Base-by-base conservation (phyloP, 2,329 filamentous ascomycete genomes). In the Claviceps citrina region DNA sequence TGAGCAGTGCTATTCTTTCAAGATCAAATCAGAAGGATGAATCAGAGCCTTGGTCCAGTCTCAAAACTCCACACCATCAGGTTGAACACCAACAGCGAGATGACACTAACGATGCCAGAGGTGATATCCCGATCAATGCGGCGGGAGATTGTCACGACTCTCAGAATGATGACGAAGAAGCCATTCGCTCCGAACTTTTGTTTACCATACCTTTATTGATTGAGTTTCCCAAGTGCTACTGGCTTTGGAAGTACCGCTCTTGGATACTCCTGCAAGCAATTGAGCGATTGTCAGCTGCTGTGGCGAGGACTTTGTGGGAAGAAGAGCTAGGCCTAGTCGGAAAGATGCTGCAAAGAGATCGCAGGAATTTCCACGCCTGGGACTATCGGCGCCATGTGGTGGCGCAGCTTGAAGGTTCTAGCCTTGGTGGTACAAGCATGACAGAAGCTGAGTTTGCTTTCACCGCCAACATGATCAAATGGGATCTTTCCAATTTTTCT, bases 331-430 rank as follows among this genome's bases (percentile, higher is more conserved):
- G 67, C 0, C 66, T 96, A 7, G 83, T 85, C 16, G 73, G 76
- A 44, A 93, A 93, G 62, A 94, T 98, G 87, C 69, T 98, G 34
- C 73, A 68, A 43, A 75, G 79, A 39, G 91, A 98, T 59, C 80
- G 73, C 46, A 76, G 91, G 38, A 98, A 98, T 56, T 98, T 95
- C 55, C 91, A 96, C 56, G 91, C 89, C 25, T 98, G 91, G 91
- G 79, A 81, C 32, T 98, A 98, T 58, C 71, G 91, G 39, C 76
- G 86, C 35, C 73, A 76, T 40, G 78, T 95, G 5, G 78, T 95
- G 3, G 63, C 69, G n/a, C 72, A 77, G 43, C 68, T 96, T 2
- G 84, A 94, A 58, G 73, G 71, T 41, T 32, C 60, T 1, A 57
- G 51, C 12, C 57, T 78, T 5, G 54, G 61, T 5, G 72, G 70